phyloP scores from a whole-genome alignment of 1,284 basidiomycete genomes.

The Heliocybe sulcata region DNA sequence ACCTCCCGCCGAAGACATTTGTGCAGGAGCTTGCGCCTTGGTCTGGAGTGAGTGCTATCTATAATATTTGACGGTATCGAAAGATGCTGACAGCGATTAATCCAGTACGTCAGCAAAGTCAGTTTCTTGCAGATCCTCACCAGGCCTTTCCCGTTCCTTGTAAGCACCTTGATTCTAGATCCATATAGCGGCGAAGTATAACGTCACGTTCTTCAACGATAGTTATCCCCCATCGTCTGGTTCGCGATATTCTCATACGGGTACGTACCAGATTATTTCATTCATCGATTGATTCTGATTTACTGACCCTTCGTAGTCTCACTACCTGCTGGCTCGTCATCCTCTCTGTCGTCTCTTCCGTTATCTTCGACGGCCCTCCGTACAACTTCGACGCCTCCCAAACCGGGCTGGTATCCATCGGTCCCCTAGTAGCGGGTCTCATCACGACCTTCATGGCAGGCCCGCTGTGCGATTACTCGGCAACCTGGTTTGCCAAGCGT shows the following conservation, averaged over 20 bases:
- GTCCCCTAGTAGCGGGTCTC: neutral
- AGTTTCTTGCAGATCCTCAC: neutral
- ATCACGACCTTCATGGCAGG: neutral
- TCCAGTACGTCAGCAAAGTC: neutral
- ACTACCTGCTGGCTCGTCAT: neutral
- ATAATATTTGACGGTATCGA: neutral
- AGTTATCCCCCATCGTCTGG: neutral
- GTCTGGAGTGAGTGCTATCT: neutral
- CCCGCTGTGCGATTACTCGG: neutral
- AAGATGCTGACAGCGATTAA: neutral
- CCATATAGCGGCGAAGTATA: neutral
- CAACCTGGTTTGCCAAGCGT: neutral
- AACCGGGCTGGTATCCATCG: neutral
- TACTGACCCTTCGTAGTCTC: neutral
- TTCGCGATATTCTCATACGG: conserved; percentile 1
- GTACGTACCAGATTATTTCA: neutral
- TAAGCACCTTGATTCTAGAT: neutral
- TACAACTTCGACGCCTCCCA: conserved; percentile 2
- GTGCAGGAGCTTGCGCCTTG: neutral
- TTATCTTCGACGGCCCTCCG: neutral
- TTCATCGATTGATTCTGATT: neutral
- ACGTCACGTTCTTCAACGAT: neutral
- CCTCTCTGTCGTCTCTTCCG: neutral
- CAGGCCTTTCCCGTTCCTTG: neutral
- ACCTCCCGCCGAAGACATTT: neutral